phyloP scores from a whole-genome alignment of 106 monocot species.

The Platanthera zijinensis region DNA sequence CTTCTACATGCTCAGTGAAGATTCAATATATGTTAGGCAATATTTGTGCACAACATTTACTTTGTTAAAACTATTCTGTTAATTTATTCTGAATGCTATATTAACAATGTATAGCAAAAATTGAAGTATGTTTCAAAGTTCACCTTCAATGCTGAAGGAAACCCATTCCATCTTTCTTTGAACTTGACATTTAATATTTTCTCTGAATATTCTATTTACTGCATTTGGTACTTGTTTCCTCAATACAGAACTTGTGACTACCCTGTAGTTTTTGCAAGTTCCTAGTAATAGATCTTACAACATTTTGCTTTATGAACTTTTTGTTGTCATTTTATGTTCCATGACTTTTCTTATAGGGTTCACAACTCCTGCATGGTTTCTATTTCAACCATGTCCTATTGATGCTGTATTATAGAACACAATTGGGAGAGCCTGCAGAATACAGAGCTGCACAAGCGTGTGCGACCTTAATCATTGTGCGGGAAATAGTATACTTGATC shows the following conservation, averaged over 20 bases:
- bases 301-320: not conserved
- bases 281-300: not conserved
- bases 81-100: not conserved
- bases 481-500: too few relatives aligned
- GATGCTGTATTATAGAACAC: not conserved
- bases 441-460: too few relatives aligned
- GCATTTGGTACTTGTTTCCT: not conserved
- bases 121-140: not conserved
- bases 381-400: not conserved
- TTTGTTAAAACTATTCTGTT: not conserved
- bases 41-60: not conserved
- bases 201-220: not conserved
- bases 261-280: not conserved
- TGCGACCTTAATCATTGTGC: too few relatives aligned
- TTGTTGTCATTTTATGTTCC: not conserved
- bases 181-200: not conserved
- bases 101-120: not conserved
- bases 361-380: not conserved
- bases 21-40: not conserved
- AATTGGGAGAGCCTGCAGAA: too few relatives aligned
- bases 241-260: not conserved
- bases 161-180: not conserved
- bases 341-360: not conserved
- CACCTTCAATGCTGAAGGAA: not conserved
- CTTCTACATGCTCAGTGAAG: not conserved